Evolutionary conservation across 1,139 yeast species (phyloP), one percentile per base, ranked within the genome.

Genomic region (Eremothecium gossypii): DNA sequence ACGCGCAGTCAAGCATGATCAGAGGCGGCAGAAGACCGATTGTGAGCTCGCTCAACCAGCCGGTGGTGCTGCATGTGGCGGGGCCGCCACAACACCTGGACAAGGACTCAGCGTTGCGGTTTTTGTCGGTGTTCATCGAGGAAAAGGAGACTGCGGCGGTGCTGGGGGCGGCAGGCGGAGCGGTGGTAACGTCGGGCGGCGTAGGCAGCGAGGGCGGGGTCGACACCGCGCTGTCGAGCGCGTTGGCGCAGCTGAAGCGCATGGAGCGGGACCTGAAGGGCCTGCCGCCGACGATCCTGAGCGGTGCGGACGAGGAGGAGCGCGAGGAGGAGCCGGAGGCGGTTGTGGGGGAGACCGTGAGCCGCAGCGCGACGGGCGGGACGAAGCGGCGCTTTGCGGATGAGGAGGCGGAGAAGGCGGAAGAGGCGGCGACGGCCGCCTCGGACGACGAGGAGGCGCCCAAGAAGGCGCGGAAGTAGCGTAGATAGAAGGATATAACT

Each of bases 201-300:
- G 28, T 41, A 17, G 30, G 45, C n/a, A 33, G 38, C 23, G 40
- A 36, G 6, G 27, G 43, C 2, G 49, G 44, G 28, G 47, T 50
- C 12, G 59, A 56, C 36, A 53, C 53, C 8, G 53, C 46, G 35
- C 45, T 57, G 65, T 42, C 71, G 20, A 51, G 66, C 54, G 64
- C 71, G 6, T 56, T 75, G 49, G 74, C 80, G 45, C 91, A 81
- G 66, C 68, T 82, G 52, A 71, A 68, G 54, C 69, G 91, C 51
- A 69, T 81, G 30, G 85, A 79, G 57, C 71, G 89, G 63, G 83
- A 79, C 54, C 72, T 82, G 52, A 68, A 83, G 56, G 91, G 91
- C 2, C 71, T 82, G 47, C 86, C 89, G 5, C 87, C 87, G 14
- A 58, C 55, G 13, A 46, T 51, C 4, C 39, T 72, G 47, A 63